phyloP scores from a whole-genome alignment of 352 stramenopile genomes.

The Globisporangium megalacanthum region DNA sequence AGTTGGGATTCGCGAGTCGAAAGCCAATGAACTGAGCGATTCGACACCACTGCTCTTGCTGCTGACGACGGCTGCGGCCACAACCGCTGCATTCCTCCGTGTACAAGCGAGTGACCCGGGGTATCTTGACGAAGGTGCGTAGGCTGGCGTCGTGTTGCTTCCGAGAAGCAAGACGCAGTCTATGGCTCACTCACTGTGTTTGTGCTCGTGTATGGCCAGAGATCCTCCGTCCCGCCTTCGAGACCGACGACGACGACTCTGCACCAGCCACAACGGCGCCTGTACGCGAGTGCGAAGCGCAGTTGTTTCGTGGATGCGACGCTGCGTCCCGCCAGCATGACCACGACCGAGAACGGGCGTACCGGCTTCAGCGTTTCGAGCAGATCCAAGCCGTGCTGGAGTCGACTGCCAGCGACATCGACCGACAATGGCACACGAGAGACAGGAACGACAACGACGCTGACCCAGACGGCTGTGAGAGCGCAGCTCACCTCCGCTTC shows the following conservation, averaged over 20 bases:
- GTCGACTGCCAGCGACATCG: background rate
- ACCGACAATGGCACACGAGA: background rate
- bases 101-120: slow-evolving; percentile 39
- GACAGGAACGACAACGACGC: background rate
- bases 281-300: background rate
- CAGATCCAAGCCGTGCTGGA: slow-evolving; percentile 24
- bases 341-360: slow-evolving; percentile 2
- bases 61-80: slow-evolving; percentile 2
- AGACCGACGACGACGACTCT: background rate
- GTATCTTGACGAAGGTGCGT: slow-evolving; percentile 29
- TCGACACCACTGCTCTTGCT: background rate
- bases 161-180: no score
- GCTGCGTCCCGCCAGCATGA: no score
- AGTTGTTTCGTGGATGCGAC: no score
- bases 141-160: background rate
- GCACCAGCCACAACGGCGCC: background rate
- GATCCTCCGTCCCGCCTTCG: slow-evolving; percentile 1
- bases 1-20: background rate
- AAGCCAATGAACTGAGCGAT: background rate
- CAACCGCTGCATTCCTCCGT: slow-evolving; percentile 15
- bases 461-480: no score
- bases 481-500: slow-evolving; percentile 11
- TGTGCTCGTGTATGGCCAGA: background rate
- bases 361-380: slow-evolving; percentile 22
- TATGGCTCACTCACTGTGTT: background rate